Base-by-base conservation (phyloP, 495 filamentous ascomycete genomes). In the Hypoxylon rickii region DNA sequence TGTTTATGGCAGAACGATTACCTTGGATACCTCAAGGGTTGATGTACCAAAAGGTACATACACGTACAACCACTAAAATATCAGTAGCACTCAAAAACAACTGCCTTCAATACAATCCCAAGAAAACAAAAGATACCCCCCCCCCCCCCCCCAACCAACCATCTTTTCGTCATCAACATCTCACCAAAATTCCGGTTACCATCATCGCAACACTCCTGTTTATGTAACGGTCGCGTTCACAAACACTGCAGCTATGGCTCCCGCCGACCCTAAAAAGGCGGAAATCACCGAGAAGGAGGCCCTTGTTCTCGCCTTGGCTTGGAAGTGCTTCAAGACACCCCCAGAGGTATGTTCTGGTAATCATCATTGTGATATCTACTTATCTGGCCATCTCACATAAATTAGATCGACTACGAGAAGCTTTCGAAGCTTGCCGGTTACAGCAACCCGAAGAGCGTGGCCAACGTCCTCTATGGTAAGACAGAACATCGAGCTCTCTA, bases 231-330 rank as follows among this genome's bases (percentile, higher is more conserved):
- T n/a, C n/a, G n/a, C n/a, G 4, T 10, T 29, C 24, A 29, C 4
- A 4, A 29, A 29, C 24, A 4, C 24, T 6, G 6, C 12, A 20
- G 31, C 18, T 1, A 64, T 64, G 64, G 36, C 51, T 3, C 21
- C 63, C 7, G 1, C 11, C 10, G 17, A 44, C 1, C 46, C 46
- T 26, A 60, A 42, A 11, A 33, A 17, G n/a, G 56, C 44, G 0
- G 40, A n/a, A n/a, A n/a, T 67, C 26, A 37, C 56, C 6, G 61
- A 67, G 15, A 64, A 61, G 31, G 64, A 67, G 22, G 10, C 46
- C 11, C 39, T 32, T 7, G 44, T 64, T 6, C 53, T 67, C 7
- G 51, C 43, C 1, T 21, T 55, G 4, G 52, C 60, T 18, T 67
- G 64, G 61, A 29, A 43, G 13, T 67, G 64, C 43, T 55, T 64